These are phyloP conservation scores for Agrocybe chaxingu DNA, from an alignment of 768 basidiomycete species.

Conservation along the genomic window DNA sequence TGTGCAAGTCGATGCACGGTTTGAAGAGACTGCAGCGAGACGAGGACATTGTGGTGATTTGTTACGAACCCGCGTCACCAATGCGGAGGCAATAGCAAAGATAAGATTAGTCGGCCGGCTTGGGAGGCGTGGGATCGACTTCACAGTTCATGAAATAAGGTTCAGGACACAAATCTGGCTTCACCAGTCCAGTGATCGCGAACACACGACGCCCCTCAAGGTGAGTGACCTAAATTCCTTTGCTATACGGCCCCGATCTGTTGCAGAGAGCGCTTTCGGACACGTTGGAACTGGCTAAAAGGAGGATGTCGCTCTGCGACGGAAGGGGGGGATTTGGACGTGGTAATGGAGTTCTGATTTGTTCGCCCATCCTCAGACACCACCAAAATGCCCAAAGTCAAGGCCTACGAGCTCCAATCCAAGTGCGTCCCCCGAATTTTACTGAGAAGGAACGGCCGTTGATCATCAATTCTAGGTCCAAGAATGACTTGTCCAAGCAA, in stretches of 20 bases:
- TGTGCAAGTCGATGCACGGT: constrained; percentile 96
- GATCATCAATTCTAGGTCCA: constrained; percentile 59
- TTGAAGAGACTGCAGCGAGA: constrained; percentile 59
- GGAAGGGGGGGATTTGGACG: constrained; percentile 2
- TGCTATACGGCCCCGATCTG: constrained; percentile 6
- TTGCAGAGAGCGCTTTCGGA: constrained; percentile 1
- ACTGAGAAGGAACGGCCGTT: constrained; percentile 5
- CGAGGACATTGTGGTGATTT: constrained; percentile 26
- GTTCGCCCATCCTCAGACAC: constrained; percentile 21
- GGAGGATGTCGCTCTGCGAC: not conserved
- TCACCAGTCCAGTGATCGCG: constrained; percentile 29
- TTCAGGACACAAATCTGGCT: constrained; percentile 34
- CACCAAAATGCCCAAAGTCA: constrained; percentile 85
- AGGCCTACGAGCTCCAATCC: constrained; percentile 94
- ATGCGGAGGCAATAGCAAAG: not conserved
- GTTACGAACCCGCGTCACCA: too few species aligned
- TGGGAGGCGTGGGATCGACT: constrained; percentile 31
- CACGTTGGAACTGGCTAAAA: not conserved
- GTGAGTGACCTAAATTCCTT: constrained; percentile 29
- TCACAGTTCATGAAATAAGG: constrained; percentile 45
- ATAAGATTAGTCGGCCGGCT: constrained; percentile 6
- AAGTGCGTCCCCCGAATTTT: constrained; percentile 55
- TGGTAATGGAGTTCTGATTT: constrained; percentile 12
- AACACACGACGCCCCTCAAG: constrained; percentile 41
- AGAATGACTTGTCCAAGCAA: constrained; percentile 95